Percentiles rank a stretch among this genome's conserved stretches.
phyloP scores from a whole-genome alignment of 2,329 filamentous ascomycete genomes.

The Aureobasidium sp. region DNA sequence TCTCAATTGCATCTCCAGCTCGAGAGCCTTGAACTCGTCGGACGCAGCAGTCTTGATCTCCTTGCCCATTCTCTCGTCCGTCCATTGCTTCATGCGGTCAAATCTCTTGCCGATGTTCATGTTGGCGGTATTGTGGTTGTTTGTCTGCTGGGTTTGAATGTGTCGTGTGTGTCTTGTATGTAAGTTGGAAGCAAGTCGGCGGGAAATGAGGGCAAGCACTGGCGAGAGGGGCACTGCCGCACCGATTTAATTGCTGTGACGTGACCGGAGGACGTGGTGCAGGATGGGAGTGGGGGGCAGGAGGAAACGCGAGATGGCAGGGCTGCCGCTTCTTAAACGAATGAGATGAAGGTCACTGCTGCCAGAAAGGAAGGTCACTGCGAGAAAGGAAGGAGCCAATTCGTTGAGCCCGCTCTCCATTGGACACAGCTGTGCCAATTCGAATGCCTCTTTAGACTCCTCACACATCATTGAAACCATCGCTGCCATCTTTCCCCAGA shows the following conservation, averaged over 20 bases:
- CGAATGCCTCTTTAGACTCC: background rate
- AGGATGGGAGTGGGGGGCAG: background rate
- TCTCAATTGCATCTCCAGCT: slow-evolving; percentile 82
- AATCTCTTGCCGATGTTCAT: slow-evolving; percentile 74
- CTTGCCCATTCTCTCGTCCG: slow-evolving; percentile 89
- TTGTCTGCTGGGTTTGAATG: background rate
- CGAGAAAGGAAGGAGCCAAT: background rate
- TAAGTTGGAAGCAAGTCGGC: background rate
- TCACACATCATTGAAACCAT: slow-evolving; percentile 6
- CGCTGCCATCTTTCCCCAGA: background rate
- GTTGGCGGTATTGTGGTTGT: slow-evolving; percentile 18
- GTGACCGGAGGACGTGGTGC: background rate
- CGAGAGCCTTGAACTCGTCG: slow-evolving; percentile 85
- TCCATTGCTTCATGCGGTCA: slow-evolving; percentile 96
- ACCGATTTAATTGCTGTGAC: slow-evolving; percentile 11
- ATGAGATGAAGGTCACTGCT: background rate
- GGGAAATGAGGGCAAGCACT: slow-evolving; percentile 12
- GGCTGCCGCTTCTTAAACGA: background rate
- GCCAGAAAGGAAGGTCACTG: background rate
- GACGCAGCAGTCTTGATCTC: slow-evolving; percentile 81
- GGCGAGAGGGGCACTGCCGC: slow-evolving; percentile 8
- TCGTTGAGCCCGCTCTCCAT: slow-evolving; percentile 1
- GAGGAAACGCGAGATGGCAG: background rate
- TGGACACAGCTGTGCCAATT: background rate
- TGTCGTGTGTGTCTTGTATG: background rate